phyloP scores from a whole-genome alignment of 257 asterid species.

The Haberlea rhodopensis region DNA sequence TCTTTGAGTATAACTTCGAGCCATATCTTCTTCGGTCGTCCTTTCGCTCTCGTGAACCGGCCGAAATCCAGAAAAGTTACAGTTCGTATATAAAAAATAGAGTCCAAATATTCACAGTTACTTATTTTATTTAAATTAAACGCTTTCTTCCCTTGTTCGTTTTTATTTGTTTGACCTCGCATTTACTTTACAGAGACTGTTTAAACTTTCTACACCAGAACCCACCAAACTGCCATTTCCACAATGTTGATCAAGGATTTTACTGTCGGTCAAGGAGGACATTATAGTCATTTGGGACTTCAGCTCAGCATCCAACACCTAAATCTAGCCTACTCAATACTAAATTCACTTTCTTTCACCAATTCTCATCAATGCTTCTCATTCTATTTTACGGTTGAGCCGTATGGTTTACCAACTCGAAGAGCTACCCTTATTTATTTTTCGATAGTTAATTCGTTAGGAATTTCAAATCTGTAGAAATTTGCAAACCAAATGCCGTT shows the following conservation, averaged over 20 bases:
- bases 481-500: slow-evolving; percentile 23
- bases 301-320: slow-evolving; percentile 24
- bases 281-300: slow-evolving; percentile 39
- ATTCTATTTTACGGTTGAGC: slow-evolving; percentile 18
- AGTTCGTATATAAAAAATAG: neutral
- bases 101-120: neutral
- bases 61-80: slow-evolving; percentile 14
- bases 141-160: slow-evolving; percentile 2
- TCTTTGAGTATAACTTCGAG: too few relatives aligned
- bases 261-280: slow-evolving; percentile 54
- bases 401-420: slow-evolving; percentile 34
- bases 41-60: too few relatives aligned
- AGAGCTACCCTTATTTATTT: slow-evolving; percentile 20
- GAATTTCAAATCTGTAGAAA: slow-evolving; percentile 21
- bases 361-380: slow-evolving; percentile 26
- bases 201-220: slow-evolving; percentile 32
- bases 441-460: neutral
- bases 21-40: too few relatives aligned
- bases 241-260: slow-evolving; percentile 24
- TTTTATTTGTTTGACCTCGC: neutral
- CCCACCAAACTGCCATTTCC: slow-evolving; percentile 12
- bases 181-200: slow-evolving; percentile 18
- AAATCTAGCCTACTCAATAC: slow-evolving; percentile 27
- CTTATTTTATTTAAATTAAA: neutral
- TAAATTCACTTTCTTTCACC: slow-evolving; percentile 29